Conservation (phyloP, 768 basidiomycete genomes). For the Amanita inopinata region DNA sequence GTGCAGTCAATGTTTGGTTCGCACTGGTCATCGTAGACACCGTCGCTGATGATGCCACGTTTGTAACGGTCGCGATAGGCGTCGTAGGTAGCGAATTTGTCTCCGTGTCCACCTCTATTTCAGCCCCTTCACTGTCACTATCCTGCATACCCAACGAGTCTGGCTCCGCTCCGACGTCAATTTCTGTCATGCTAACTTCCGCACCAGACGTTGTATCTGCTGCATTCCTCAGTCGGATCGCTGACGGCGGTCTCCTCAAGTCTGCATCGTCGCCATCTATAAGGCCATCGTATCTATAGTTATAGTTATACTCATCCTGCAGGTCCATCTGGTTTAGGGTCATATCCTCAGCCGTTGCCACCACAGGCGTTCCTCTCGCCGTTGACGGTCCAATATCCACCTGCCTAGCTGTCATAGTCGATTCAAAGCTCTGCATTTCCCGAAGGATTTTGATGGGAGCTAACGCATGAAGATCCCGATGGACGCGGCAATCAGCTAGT, state of each 20-base stretch:
- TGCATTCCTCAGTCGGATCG: slow-evolving; percentile 14
- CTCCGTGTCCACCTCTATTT: not conserved
- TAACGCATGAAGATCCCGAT: slow-evolving; percentile 27
- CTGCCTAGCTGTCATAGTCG: slow-evolving; percentile 66
- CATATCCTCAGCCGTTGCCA: slow-evolving; percentile 10
- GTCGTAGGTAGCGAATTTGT: not conserved
- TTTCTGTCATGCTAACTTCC: not conserved
- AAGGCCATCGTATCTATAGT: slow-evolving; percentile 5
- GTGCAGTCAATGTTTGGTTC: not conserved
- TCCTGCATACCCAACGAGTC: not conserved
- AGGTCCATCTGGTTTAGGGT: slow-evolving; percentile 12
- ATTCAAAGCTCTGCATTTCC: slow-evolving; percentile 85
- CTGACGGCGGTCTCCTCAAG: slow-evolving; percentile 19
- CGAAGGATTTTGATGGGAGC: slow-evolving; percentile 30
- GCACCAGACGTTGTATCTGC: not conserved
- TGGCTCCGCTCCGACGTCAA: not conserved
- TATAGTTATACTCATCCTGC: not conserved
- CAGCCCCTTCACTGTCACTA: not conserved
- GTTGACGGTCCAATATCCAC: slow-evolving; percentile 18
- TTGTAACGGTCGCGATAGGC: not conserved
- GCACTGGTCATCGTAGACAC: not conserved
- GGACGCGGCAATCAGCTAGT: not conserved
- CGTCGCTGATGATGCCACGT: not conserved
- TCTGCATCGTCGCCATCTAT: slow-evolving; percentile 11
- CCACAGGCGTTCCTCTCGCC: slow-evolving; percentile 13